A percentile compares a stretch with the other conserved stretches of the same genome.
These are phyloP conservation scores for Xylaria venustula DNA, from an alignment of 495 filamentous ascomycete species.

Conservation along the genomic window DNA sequence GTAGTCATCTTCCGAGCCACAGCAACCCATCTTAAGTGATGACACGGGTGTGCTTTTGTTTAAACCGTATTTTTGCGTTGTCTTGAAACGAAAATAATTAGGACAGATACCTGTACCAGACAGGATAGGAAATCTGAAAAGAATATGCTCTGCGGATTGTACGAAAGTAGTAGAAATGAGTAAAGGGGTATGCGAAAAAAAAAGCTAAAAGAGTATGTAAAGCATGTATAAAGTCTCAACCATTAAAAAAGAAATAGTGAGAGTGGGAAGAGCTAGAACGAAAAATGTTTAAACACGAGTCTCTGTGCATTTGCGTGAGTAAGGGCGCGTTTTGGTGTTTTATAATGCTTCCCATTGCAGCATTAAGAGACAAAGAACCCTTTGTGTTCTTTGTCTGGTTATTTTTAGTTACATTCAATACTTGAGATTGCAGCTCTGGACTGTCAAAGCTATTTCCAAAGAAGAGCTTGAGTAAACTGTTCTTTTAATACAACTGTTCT, in stretches of 20 bases:
- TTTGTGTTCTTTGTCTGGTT: neutral
- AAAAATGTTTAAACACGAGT: neutral
- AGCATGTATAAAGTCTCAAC: neutral
- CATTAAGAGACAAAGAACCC: neutral
- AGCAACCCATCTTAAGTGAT: slow-evolving; percentile 11
- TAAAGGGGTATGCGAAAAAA: neutral
- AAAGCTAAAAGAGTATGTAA: neutral
- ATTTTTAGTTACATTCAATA: neutral
- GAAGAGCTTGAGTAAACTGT: neutral
- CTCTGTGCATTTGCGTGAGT: neutral
- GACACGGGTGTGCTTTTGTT: neutral
- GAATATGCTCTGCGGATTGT: neutral
- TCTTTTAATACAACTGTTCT: neutral
- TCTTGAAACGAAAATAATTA: neutral
- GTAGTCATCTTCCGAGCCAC: slow-evolving; percentile 3
- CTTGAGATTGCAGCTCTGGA: neutral
- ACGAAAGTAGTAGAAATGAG: neutral
- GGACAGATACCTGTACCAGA: slow-evolving; percentile 10
- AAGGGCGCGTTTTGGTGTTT: neutral
- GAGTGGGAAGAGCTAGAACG: neutral
- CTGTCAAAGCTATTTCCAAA: neutral
- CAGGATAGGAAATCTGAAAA: neutral
- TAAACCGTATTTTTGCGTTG: neutral
- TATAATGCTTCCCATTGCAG: slow-evolving; percentile 6
- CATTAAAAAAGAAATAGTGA: neutral